phyloP scores from a whole-genome alignment of 768 basidiomycete species.

The Hygrocybe punicea region DNA sequence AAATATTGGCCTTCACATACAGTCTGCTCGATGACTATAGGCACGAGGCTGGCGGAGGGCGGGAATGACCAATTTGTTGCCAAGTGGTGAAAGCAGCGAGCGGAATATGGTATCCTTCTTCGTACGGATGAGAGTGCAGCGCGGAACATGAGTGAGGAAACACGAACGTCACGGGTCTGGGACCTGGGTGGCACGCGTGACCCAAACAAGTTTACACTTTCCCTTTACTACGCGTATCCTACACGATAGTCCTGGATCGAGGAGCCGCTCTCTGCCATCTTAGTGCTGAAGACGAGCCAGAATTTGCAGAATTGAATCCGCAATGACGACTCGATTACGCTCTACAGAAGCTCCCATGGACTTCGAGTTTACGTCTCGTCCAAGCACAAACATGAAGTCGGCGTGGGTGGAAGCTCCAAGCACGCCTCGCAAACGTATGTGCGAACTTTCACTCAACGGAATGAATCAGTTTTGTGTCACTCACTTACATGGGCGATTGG shows the following conservation, averaged over 20 bases:
- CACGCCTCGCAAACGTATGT: slow-evolving; percentile 68
- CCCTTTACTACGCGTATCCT: too few relatives aligned
- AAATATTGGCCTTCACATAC: slow-evolving; percentile 42
- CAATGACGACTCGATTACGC: slow-evolving; percentile 22
- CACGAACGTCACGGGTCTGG: too few relatives aligned
- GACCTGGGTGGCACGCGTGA: neutral
- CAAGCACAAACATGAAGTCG: slow-evolving; percentile 47
- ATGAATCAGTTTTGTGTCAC: slow-evolving; percentile 8
- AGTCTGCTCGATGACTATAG: slow-evolving; percentile 92
- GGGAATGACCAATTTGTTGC: slow-evolving; percentile 43
- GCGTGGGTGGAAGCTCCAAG: slow-evolving; percentile 56
- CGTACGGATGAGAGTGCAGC: slow-evolving; percentile 21
- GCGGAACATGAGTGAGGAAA: slow-evolving; percentile 14
- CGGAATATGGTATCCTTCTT: slow-evolving; percentile 15
- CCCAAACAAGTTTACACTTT: too few relatives aligned
- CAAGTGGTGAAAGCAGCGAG: slow-evolving; percentile 54
- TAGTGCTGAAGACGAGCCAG: too few relatives aligned
- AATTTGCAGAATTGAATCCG: too few relatives aligned
- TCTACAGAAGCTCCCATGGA: slow-evolving; percentile 88
- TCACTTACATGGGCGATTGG: slow-evolving; percentile 1
- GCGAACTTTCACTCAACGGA: slow-evolving; percentile 4
- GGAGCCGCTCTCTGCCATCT: neutral
- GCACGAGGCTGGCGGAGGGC: slow-evolving; percentile 67
- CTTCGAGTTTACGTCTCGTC: slow-evolving; percentile 77
- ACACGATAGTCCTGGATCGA: too few relatives aligned